These are phyloP conservation scores for Mimosa pudica DNA, from an alignment of 306 rosid species.

Conservation along the genomic window DNA sequence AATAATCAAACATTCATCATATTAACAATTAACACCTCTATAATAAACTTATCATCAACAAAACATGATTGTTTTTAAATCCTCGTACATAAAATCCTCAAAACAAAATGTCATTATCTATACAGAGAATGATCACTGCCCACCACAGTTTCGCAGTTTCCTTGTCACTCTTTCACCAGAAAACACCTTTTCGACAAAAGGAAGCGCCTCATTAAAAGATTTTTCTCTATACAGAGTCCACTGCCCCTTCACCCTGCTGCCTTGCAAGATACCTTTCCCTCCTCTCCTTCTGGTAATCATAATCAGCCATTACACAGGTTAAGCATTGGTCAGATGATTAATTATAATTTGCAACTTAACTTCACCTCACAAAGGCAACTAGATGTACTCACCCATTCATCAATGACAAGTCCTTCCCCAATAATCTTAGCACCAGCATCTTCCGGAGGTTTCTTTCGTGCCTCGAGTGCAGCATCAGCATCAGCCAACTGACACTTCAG, in stretches of 20 bases:
- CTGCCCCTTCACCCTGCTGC: slow-evolving; percentile 80
- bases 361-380: background rate
- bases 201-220: slow-evolving; percentile 33
- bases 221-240: slow-evolving; percentile 59
- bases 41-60: background rate
- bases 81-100: slow-evolving; percentile 12
- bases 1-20: slow-evolving; percentile 7
- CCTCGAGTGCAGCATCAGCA: slow-evolving; percentile 80
- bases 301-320: slow-evolving; percentile 6
- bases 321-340: background rate
- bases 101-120: slow-evolving; percentile 43
- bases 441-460: slow-evolving; percentile 76
- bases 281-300: slow-evolving; percentile 76
- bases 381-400: slow-evolving; percentile 79
- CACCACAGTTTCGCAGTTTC: slow-evolving; percentile 32
- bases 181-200: slow-evolving; percentile 28
- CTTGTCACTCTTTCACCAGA: slow-evolving; percentile 21
- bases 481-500: slow-evolving; percentile 78
- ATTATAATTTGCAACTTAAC: background rate
- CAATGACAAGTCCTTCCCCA: slow-evolving; percentile 94
- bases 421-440: slow-evolving; percentile 73
- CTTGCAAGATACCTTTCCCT: slow-evolving; percentile 94
- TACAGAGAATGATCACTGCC: slow-evolving; percentile 27
- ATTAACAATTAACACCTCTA: slow-evolving; percentile 5
- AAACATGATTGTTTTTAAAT: slow-evolving; percentile 26